These are phyloP conservation scores for Thielaviopsis cerberus DNA, from an alignment of 2,329 filamentous ascomycete genomes.

Conservation along the genomic window DNA sequence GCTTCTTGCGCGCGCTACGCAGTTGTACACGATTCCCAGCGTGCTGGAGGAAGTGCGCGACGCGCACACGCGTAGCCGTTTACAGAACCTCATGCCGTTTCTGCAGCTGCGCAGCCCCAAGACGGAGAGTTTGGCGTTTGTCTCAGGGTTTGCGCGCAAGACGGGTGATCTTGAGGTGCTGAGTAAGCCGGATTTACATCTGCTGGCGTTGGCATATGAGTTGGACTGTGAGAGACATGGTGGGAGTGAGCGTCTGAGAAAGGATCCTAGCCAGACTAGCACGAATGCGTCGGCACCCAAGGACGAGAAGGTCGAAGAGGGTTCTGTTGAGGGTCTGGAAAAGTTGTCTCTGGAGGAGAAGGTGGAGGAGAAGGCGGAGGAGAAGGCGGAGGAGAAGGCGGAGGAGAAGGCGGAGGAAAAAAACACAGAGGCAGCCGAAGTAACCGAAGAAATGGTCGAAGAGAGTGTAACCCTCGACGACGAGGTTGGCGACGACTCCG, in stretches of 20 bases:
- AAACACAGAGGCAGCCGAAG: conserved; percentile 10
- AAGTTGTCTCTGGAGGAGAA: conserved; percentile 2
- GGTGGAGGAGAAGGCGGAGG: not conserved
- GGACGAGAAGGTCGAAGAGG: conserved; percentile 12
- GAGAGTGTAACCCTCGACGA: conserved; percentile 14
- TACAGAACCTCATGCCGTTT: conserved; percentile 80
- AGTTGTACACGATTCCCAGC: conserved; percentile 64
- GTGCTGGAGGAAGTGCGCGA: conserved; percentile 82
- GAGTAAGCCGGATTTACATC: conserved; percentile 72
- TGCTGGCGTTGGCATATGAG: conserved; percentile 82
- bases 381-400: conserved; percentile 1
- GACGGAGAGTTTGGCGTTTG: conserved; percentile 58
- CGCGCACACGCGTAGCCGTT: conserved; percentile 55
- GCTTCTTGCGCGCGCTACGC: conserved; percentile 57
- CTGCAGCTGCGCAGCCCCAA: conserved; percentile 56
- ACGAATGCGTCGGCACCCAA: conserved; percentile 10
- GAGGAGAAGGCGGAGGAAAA: conserved; percentile 10
- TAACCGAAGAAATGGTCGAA: too few species aligned
- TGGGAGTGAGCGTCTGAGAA: conserved; percentile 7
- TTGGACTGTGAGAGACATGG: conserved; percentile 79
- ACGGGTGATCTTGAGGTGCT: conserved; percentile 81
- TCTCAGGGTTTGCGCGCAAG: conserved; percentile 68
- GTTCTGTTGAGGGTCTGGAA: not conserved
- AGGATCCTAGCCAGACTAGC: conserved; percentile 10
- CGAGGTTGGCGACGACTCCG: conserved; percentile 8